A percentile compares a stretch with the other conserved stretches of the same genome.
Conservation (phyloP, 2,329 filamentous ascomycete species). For the Colletotrichum abscissum region DNA sequence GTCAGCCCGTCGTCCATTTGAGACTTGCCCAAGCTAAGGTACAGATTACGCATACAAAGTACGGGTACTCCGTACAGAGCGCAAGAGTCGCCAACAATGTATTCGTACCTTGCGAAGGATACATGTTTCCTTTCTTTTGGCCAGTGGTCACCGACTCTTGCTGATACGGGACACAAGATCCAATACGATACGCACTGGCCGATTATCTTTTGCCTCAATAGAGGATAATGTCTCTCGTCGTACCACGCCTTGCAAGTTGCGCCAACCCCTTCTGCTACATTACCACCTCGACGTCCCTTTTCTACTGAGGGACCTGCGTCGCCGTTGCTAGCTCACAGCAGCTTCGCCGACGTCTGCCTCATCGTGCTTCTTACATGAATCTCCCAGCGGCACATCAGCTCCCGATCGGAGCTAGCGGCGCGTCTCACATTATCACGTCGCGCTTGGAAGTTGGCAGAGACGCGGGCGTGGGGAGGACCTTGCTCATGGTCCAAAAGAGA, state of each 20-base stretch:
- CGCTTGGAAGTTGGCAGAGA: conserved; percentile 1
- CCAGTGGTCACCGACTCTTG: neutral
- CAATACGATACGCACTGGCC: neutral
- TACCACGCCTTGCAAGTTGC: neutral
- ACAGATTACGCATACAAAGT: neutral
- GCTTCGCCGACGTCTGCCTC: neutral
- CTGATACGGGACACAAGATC: neutral
- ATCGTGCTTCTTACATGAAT: neutral
- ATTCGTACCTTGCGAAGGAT: neutral
- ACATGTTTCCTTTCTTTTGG: neutral
- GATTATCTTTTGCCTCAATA: neutral
- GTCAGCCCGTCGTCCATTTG: neutral
- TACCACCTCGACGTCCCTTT: neutral
- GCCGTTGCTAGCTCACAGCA: neutral
- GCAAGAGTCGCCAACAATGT: neutral
- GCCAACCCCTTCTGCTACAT: neutral
- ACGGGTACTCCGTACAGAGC: neutral
- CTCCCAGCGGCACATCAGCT: neutral
- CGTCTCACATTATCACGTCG: neutral
- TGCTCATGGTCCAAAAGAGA: too few relatives aligned
- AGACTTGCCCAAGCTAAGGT: neutral
- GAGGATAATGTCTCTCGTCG: neutral
- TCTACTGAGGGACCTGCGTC: neutral
- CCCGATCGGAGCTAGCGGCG: conserved; percentile 8
- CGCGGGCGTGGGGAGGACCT: neutral